Conservation (phyloP, 768 basidiomycete species). For the Leccinum variicolor region DNA sequence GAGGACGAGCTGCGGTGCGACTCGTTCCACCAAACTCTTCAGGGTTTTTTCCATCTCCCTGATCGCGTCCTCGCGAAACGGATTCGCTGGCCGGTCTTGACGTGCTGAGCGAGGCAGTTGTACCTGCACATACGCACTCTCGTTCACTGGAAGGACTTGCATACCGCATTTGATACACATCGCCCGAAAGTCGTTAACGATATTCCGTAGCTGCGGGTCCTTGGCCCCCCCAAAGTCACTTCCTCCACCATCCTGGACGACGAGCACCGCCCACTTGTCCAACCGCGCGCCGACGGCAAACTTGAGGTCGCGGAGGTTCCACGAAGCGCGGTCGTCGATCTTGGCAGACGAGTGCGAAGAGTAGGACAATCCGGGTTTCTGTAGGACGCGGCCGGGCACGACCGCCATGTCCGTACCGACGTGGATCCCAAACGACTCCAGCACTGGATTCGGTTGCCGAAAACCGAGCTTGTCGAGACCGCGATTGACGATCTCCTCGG, state of each 20-base stretch:
- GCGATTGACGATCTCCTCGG: constrained; percentile 36
- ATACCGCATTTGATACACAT: constrained; percentile 72
- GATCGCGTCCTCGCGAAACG: constrained; percentile 50
- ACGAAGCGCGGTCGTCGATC: constrained; percentile 43
- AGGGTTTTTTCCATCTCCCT: constrained; percentile 11
- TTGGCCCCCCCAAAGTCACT: constrained; percentile 51
- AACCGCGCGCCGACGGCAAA: constrained; percentile 58
- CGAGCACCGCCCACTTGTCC: constrained; percentile 63
- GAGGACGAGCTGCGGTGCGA: constrained; percentile 30
- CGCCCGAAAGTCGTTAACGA: constrained; percentile 47
- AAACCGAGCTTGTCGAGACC: constrained; percentile 46
- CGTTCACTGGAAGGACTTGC: constrained; percentile 33
- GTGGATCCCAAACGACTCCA: constrained; percentile 42
- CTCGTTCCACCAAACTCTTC: background rate
- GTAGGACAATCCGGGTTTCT: constrained; percentile 42
- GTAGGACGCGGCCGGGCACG: constrained; percentile 51
- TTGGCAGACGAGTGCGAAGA: constrained; percentile 18
- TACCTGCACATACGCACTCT: constrained; percentile 32
- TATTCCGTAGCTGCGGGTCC: constrained; percentile 47
- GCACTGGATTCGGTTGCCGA: constrained; percentile 24
- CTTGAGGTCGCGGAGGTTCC: constrained; percentile 51
- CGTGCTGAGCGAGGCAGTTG: constrained; percentile 47
- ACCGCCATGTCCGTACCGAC: constrained; percentile 49
- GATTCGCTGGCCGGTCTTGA: constrained; percentile 41
- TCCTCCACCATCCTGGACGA: constrained; percentile 53